phyloP scores from a whole-genome alignment of 163 green algal species.

The Volvox carteri region DNA sequence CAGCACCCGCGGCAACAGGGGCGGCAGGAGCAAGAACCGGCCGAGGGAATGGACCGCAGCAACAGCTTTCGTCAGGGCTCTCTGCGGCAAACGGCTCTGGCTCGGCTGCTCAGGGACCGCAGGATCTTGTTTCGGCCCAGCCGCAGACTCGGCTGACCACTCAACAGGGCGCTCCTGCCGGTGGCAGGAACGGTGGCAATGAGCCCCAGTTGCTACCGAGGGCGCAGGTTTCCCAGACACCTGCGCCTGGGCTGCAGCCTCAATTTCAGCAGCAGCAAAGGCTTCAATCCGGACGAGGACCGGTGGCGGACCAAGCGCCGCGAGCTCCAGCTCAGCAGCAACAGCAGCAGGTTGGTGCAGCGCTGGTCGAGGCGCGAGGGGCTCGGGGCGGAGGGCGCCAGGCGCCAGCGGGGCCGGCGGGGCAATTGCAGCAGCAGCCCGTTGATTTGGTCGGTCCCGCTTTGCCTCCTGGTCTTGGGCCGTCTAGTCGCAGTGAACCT shows the following conservation, averaged over 20 bases:
- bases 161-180: not conserved
- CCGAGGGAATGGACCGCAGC: not conserved
- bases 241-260: not conserved
- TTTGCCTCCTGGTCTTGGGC: slow-evolving; percentile 1
- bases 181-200: not conserved
- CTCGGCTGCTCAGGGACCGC: not conserved
- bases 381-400: not conserved
- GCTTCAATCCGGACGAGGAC: not conserved
- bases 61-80: not conserved
- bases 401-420: not conserved
- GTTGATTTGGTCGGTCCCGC: not conserved
- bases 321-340: slow-evolving; percentile 8
- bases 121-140: too few relatives aligned
- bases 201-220: not conserved
- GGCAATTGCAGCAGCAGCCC: slow-evolving; percentile 3
- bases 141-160: not conserved
- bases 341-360: not conserved
- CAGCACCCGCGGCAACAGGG: not conserved
- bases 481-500: not conserved
- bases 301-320: not conserved
- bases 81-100: too few relatives aligned
- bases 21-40: not conserved
- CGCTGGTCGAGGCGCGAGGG: not conserved
- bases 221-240: not conserved
- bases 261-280: not conserved